Conservation (phyloP, 257 asterid genomes). For the Solanum piurae region DNA sequence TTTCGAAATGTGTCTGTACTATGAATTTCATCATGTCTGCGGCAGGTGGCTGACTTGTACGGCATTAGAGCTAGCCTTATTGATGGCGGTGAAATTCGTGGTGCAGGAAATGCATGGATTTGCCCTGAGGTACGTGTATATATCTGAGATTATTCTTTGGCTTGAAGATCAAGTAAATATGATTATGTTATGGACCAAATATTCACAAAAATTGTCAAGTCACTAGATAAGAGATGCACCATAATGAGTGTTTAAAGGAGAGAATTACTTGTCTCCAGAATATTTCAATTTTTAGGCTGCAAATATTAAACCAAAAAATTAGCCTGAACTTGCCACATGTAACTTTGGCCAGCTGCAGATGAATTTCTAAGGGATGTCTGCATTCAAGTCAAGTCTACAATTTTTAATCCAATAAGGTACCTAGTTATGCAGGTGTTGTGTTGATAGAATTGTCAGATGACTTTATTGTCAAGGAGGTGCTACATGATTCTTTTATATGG, state of each 20-base stretch:
- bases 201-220: background rate
- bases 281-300: background rate
- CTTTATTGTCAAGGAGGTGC: background rate
- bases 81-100: constrained; percentile 99
- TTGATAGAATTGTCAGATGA: background rate
- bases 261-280: background rate
- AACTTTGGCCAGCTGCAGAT: background rate
- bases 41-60: constrained; percentile 94
- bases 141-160: constrained; percentile 5
- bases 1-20: background rate
- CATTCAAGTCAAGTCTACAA: background rate
- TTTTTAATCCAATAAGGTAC: background rate
- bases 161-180: constrained; percentile 5
- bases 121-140: constrained; percentile 80
- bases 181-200: background rate
- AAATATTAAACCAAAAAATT: background rate
- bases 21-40: background rate
- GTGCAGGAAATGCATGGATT: constrained; percentile 99
- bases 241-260: background rate
- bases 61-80: constrained; percentile 97
- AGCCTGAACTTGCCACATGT: background rate
- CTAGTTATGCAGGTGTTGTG: background rate
- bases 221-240: background rate
- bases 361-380: background rate
- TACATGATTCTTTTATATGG: background rate